Percentiles rank a stretch among this genome's conserved stretches.
phyloP scores from a whole-genome alignment of 2,329 filamentous ascomycete species.

The Mollisiaceae sp. region DNA sequence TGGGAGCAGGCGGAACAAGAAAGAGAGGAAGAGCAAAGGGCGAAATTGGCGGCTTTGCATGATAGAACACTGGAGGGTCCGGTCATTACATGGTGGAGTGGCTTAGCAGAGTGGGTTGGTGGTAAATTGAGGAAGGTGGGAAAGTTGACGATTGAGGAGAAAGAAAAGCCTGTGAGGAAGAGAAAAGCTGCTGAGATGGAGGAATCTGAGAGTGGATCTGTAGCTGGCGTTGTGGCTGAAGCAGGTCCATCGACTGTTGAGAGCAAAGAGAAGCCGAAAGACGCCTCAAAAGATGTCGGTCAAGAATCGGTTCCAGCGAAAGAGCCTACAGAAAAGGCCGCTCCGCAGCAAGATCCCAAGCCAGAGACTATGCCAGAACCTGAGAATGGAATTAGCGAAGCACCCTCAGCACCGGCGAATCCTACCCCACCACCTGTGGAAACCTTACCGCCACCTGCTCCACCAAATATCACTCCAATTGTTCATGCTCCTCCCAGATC shows the following conservation, averaged over 20 bases:
- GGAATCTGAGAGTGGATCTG: slow-evolving; percentile 25
- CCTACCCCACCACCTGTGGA: background rate
- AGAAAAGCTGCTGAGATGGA: slow-evolving; percentile 61
- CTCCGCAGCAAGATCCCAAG: background rate
- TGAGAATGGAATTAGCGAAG: background rate
- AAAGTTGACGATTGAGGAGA: slow-evolving; percentile 65
- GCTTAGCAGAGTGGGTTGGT: slow-evolving; percentile 81
- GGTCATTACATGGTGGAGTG: slow-evolving; percentile 92
- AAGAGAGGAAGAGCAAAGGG: slow-evolving; percentile 81
- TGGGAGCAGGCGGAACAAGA: slow-evolving; percentile 95
- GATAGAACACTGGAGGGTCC: slow-evolving; percentile 86
- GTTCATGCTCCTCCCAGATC: slow-evolving; percentile 26
- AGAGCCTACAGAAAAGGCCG: background rate
- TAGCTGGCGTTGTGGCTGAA: slow-evolving; percentile 5
- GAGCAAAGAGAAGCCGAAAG: background rate
- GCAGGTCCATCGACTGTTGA: slow-evolving; percentile 5
- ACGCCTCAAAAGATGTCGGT: background rate
- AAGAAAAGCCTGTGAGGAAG: slow-evolving; percentile 55
- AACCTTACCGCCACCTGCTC: slow-evolving; percentile 9
- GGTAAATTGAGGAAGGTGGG: slow-evolving; percentile 76
- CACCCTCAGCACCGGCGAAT: background rate
- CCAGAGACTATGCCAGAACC: background rate
- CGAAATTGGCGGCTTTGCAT: slow-evolving; percentile 85
- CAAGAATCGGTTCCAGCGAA: background rate
- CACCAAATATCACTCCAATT: slow-evolving; percentile 22